phyloP scores from a whole-genome alignment of 148 eudicot species.

The Silene conica region DNA sequence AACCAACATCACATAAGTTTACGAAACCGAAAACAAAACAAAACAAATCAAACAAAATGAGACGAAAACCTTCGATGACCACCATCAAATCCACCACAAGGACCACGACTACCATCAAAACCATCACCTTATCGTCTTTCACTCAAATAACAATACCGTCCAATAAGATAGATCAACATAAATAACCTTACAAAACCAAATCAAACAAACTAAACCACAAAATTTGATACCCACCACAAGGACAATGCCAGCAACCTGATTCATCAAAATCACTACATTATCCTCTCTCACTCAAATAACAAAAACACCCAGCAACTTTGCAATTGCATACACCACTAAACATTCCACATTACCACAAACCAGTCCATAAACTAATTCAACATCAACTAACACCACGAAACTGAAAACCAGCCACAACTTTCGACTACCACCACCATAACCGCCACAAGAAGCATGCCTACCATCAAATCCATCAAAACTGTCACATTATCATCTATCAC shows the following conservation, averaged over 20 bases:
- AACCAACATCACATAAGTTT: not conserved
- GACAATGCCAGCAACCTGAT: slow-evolving; percentile 45
- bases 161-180: not conserved
- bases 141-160: not conserved
- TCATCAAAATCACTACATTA: slow-evolving; percentile 38
- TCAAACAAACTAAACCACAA: not conserved
- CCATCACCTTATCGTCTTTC: slow-evolving; percentile 29
- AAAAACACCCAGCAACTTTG: too few species aligned
- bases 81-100: slow-evolving; percentile 42
- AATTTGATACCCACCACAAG: slow-evolving; percentile 37
- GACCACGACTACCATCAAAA: slow-evolving; percentile 55
- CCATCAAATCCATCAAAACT: not conserved
- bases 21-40: not conserved
- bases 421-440: too few species aligned
- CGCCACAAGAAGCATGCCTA: too few species aligned
- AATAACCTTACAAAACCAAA: not conserved
- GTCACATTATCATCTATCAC: too few species aligned
- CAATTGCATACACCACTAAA: not conserved
- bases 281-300: not conserved
- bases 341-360: not conserved
- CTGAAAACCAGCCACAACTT: not conserved
- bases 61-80: slow-evolving; percentile 50
- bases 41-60: not conserved
- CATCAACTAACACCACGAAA: not conserved
- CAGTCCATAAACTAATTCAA: not conserved